Percentiles rank a stretch among this genome's conserved stretches.
These are phyloP conservation scores for Hymenoscyphus fructigenus DNA, from an alignment of 2,329 filamentous ascomycete species.

Conservation along the genomic window DNA sequence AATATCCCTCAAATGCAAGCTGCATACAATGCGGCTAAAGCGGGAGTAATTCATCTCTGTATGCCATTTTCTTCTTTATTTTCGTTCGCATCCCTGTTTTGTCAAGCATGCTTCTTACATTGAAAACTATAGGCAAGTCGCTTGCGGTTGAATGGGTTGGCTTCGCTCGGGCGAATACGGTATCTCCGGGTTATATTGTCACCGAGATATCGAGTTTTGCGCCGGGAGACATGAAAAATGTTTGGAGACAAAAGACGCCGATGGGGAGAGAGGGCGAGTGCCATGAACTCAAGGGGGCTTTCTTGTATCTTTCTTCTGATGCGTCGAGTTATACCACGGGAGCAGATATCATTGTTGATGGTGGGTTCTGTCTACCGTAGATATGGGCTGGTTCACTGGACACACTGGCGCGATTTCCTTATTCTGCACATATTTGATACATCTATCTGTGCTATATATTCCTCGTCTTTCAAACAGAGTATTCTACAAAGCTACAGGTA, in stretches of 20 bases:
- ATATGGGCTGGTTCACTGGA: not conserved
- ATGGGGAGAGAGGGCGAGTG: conserved; percentile 37
- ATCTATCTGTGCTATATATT: not conserved
- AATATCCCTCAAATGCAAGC: conserved; percentile 75
- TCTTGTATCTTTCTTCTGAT: conserved; percentile 46
- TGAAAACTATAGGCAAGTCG: conserved; percentile 54
- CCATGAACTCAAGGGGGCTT: conserved; percentile 58
- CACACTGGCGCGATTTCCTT: not conserved
- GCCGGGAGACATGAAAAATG: conserved; percentile 62
- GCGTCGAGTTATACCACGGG: conserved; percentile 47
- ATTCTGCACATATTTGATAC: not conserved
- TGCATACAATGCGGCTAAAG: conserved; percentile 73
- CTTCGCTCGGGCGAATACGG: conserved; percentile 69
- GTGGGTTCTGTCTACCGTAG: conserved; percentile 38
- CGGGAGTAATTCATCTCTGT: conserved; percentile 60
- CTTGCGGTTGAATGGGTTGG: conserved; percentile 75
- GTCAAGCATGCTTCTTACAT: not conserved
- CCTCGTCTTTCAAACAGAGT: not conserved
- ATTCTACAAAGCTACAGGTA: no score
- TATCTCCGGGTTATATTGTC: conserved; percentile 74
- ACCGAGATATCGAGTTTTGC: conserved; percentile 71
- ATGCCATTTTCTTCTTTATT: conserved; percentile 36
- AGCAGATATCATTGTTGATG: conserved; percentile 47
- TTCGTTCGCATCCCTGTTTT: not conserved
- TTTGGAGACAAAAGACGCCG: conserved; percentile 65